Evolutionary conservation across 164 flowering plant genomes (phyloP).

Genomic region (Dillenia turbinata): DNA sequence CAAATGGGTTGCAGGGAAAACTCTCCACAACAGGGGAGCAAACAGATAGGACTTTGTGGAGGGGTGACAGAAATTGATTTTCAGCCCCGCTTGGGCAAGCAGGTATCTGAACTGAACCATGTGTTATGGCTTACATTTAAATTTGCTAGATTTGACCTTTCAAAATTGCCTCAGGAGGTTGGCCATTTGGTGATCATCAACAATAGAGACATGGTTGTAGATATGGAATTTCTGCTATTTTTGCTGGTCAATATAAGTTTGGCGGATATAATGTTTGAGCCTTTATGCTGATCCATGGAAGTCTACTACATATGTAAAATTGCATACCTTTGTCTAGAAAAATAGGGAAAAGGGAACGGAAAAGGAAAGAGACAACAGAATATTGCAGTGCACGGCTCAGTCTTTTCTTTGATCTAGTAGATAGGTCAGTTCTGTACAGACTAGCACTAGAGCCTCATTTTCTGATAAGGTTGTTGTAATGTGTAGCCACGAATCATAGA

Average conservation of each 20-base stretch:
- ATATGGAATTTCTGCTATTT: slow-evolving; percentile 4
- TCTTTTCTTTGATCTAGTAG: too few relatives aligned
- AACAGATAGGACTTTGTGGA: slow-evolving; percentile 27
- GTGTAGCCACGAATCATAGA: too few relatives aligned
- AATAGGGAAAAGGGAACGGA: neutral
- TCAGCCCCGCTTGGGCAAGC: slow-evolving; percentile 28
- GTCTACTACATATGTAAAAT: neutral
- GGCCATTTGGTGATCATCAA: slow-evolving; percentile 38
- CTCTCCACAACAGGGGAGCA: slow-evolving; percentile 17
- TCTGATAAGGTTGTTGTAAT: too few relatives aligned
- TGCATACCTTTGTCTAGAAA: too few relatives aligned
- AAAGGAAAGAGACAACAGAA: neutral
- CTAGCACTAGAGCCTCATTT: too few relatives aligned
- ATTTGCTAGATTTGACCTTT: neutral
- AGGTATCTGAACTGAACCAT: neutral
- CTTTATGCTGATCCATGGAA: slow-evolving; percentile 5
- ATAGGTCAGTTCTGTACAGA: too few relatives aligned
- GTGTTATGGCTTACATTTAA: neutral
- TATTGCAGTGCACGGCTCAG: too few relatives aligned
- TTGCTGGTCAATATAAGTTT: neutral
- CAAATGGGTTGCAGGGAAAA: slow-evolving; percentile 21
- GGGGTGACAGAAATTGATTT: slow-evolving; percentile 20
- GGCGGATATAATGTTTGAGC: neutral
- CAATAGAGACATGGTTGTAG: slow-evolving; percentile 1
- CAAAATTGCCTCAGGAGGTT: slow-evolving; percentile 29